Conservation (phyloP, 73 alveolate genomes). For the Symbiodinium pilosum region DNA sequence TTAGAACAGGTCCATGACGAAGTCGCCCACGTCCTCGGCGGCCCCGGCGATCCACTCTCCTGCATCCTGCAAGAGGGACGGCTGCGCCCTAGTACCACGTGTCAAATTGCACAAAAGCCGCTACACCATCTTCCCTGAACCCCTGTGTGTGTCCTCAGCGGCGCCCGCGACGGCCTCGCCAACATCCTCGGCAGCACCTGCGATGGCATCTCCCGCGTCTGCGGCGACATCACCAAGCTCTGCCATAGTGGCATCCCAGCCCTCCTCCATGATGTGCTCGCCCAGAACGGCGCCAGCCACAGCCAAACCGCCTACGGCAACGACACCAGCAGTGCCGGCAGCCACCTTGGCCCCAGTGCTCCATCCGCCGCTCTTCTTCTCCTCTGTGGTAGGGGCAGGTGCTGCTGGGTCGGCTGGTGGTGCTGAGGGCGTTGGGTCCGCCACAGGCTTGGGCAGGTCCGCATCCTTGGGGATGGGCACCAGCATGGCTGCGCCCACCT, state of each 20-base stretch:
- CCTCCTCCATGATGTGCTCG: conserved; percentile 78
- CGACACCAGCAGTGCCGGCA: conserved; percentile 69
- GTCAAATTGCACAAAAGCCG: no score
- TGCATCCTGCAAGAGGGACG: conserved; percentile 11
- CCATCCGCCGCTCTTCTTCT: conserved; percentile 60
- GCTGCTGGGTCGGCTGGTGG: conserved; percentile 1
- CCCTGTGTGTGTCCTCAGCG: conserved; percentile 3
- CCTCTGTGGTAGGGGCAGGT: not conserved
- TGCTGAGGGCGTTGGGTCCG: conserved; percentile 44
- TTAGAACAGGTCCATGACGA: conserved; percentile 84
- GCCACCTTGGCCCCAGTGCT: conserved; percentile 92
- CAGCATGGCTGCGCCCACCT: conserved; percentile 75
- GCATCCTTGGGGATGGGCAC: conserved; percentile 64
- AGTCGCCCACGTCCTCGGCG: conserved; percentile 65
- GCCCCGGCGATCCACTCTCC: conserved; percentile 84
- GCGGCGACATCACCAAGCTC: conserved; percentile 73
- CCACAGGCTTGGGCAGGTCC: conserved; percentile 66
- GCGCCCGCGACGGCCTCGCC: conserved; percentile 81
- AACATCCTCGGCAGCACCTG: conserved; percentile 74
- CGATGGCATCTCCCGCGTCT: conserved; percentile 64
- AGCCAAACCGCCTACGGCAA: conserved; percentile 70
- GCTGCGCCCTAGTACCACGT: no score
- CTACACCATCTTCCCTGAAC: no score
- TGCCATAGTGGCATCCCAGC: conserved; percentile 86
- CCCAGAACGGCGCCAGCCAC: conserved; percentile 75